phyloP scores from a whole-genome alignment of 176 grass and related monocot species.

The Eragrostis curvula region DNA sequence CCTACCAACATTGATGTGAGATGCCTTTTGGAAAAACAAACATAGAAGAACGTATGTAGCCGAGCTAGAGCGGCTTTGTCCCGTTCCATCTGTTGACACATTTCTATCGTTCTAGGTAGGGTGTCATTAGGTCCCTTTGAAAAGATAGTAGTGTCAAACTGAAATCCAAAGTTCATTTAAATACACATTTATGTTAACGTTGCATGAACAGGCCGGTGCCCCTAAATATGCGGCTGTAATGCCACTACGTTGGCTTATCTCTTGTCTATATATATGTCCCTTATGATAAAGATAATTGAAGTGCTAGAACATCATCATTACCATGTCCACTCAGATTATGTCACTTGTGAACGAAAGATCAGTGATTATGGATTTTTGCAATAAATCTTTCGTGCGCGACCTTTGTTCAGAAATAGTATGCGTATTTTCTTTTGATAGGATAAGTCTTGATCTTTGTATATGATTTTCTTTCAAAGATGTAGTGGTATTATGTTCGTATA shows the following conservation, averaged over 20 bases:
- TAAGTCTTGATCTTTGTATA: too few relatives aligned
- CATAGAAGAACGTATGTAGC: background rate
- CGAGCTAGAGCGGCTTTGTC: conserved; percentile 43
- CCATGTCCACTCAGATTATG: too few relatives aligned
- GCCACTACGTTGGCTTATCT: background rate
- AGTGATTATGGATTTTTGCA: too few relatives aligned
- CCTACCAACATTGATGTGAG: conserved; percentile 42
- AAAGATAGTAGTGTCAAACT: conserved; percentile 1
- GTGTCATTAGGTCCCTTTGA: conserved; percentile 40
- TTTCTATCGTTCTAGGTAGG: conserved; percentile 51
- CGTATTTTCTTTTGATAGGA: too few relatives aligned
- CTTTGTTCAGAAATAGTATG: too few relatives aligned
- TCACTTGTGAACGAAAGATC: too few relatives aligned
- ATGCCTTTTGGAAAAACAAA: conserved; percentile 25
- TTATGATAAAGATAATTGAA: background rate
- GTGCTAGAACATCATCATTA: too few relatives aligned
- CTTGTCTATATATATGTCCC: background rate
- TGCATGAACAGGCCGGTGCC: conserved; percentile 36
- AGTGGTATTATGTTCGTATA: too few relatives aligned
- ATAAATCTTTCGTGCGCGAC: too few relatives aligned
- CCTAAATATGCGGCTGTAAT: background rate
- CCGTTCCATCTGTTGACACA: conserved; percentile 47
- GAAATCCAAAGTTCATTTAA: conserved; percentile 26
- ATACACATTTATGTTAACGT: conserved; percentile 29
- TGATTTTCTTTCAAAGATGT: too few relatives aligned